These are phyloP conservation scores for Schwanniomyces pseudopolymorphus DNA, from an alignment of 805 yeast species.

Conservation along the genomic window DNA sequence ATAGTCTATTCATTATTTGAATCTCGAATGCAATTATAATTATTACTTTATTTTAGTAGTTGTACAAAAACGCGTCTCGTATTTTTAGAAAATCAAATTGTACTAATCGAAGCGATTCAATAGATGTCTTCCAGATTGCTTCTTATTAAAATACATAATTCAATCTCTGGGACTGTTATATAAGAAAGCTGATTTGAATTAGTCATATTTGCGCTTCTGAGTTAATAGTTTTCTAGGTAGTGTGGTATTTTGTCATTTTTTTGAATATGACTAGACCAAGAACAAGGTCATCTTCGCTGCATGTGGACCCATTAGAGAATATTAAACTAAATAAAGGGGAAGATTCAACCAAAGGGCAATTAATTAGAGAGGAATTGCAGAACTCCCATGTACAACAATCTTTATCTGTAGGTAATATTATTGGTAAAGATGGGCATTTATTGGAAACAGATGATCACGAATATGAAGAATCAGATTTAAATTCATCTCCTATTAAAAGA, in stretches of 20 bases:
- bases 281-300: background rate
- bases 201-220: background rate
- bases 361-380: background rate
- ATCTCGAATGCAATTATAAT: background rate
- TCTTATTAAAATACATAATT: background rate
- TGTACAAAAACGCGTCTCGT: slow-evolving; percentile 4
- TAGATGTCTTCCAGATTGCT: background rate
- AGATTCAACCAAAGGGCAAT: background rate
- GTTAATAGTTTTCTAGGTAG: too few relatives aligned
- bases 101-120: background rate
- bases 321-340: background rate
- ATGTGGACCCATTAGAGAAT: background rate
- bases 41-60: background rate
- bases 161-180: background rate
- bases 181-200: background rate
- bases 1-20: background rate
- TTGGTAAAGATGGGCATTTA: background rate
- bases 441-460: background rate
- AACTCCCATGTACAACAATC: background rate
- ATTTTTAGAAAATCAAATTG: background rate
- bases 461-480: slow-evolving; percentile 4
- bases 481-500: slow-evolving; percentile 23
- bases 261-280: slow-evolving; percentile 1
- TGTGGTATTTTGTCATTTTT: background rate
- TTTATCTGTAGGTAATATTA: too few relatives aligned